These are phyloP conservation scores for Rugosomyces carneus DNA, from an alignment of 1,284 basidiomycete species.

Conservation along the genomic window DNA sequence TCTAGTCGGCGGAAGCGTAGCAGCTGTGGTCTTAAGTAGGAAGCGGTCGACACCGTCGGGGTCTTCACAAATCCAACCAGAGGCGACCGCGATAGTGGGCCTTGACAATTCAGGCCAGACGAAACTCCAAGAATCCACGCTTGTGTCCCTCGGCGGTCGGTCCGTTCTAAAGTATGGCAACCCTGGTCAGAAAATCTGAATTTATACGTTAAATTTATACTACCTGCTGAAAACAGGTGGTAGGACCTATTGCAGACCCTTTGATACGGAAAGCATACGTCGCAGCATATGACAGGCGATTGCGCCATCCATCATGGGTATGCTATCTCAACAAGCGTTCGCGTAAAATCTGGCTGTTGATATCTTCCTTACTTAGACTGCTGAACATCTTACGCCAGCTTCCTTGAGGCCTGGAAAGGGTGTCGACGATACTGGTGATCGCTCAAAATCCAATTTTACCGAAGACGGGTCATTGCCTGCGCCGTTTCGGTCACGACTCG, in stretches of 20 bases:
- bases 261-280: conserved; percentile 81
- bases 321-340: conserved; percentile 17
- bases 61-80: conserved; percentile 16
- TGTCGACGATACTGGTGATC: conserved; percentile 46
- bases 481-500: conserved; percentile 78
- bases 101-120: conserved; percentile 31
- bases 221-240: not conserved
- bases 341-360: not conserved
- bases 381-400: conserved; percentile 82
- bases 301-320: conserved; percentile 93
- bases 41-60: conserved; percentile 16
- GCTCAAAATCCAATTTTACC: conserved; percentile 75
- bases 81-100: conserved; percentile 25
- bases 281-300: conserved; percentile 84
- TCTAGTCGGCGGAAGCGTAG: conserved; percentile 61
- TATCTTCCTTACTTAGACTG: conserved; percentile 53
- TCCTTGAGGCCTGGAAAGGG: conserved; percentile 45
- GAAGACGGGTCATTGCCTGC: conserved; percentile 82
- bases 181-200: conserved; percentile 45
- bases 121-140: conserved; percentile 21
- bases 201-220: not conserved
- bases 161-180: conserved; percentile 65
- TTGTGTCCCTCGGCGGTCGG: conserved; percentile 19
- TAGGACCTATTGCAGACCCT: conserved; percentile 81
- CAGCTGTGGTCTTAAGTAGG: conserved; percentile 20